phyloP scores from a whole-genome alignment of 2,329 filamentous ascomycete species.

The Paraphoma chrysanthemicola region DNA sequence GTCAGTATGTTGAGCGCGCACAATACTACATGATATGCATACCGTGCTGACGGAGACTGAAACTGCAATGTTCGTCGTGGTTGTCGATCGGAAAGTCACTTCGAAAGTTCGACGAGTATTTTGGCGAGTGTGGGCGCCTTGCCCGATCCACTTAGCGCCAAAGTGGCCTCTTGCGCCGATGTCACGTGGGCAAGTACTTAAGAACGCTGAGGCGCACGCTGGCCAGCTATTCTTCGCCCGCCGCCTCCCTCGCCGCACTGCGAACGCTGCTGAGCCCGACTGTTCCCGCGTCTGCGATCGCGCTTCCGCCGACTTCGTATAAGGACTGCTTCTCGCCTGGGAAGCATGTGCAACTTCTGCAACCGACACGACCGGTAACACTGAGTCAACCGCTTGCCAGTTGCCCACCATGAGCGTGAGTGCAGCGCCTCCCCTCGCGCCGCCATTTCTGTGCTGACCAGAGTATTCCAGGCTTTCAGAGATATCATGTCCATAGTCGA shows the following conservation, averaged over 20 bases:
- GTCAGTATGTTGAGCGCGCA: conserved; percentile 22
- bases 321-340: conserved; percentile 15
- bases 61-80: conserved; percentile 80
- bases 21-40: conserved; percentile 3
- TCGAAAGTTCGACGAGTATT: conserved; percentile 34
- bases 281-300: conserved; percentile 19
- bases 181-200: conserved; percentile 16
- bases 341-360: conserved; percentile 45
- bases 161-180: neutral
- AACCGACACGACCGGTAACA: conserved; percentile 45
- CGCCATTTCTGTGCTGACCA: conserved; percentile 24
- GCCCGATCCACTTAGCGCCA: neutral
- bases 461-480: conserved; percentile 35
- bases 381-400: conserved; percentile 45
- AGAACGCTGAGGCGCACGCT: conserved; percentile 26
- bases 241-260: conserved; percentile 21
- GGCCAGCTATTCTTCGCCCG: conserved; percentile 30
- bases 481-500: conserved; percentile 49
- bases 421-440: conserved; percentile 12
- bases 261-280: conserved; percentile 21
- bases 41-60: conserved; percentile 99
- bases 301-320: conserved; percentile 11
- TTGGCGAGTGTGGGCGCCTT: conserved; percentile 11
- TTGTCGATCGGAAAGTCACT: conserved; percentile 28
- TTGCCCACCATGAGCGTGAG: conserved; percentile 49